phyloP scores from a whole-genome alignment of 2,329 filamentous ascomycete species.

The Penicillium sp. region DNA sequence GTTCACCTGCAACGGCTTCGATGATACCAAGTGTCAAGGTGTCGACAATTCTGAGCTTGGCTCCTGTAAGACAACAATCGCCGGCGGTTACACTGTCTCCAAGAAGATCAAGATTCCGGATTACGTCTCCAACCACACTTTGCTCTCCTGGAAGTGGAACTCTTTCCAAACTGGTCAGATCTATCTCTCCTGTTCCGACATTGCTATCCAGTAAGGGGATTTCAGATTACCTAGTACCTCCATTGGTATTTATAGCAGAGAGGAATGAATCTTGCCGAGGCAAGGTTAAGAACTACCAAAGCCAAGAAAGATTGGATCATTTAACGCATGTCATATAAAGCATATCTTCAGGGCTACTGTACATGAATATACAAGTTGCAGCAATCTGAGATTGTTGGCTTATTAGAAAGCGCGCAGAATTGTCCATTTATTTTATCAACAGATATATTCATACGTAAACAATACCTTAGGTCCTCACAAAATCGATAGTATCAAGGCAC shows the following conservation, averaged over 20 bases:
- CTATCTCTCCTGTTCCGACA: constrained; percentile 55
- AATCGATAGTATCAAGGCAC: not conserved
- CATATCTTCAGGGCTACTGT: not conserved
- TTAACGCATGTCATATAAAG: not conserved
- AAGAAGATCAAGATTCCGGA: constrained; percentile 53
- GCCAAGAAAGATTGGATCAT: not conserved
- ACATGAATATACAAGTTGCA: not conserved
- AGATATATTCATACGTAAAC: not conserved
- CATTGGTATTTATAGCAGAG: not conserved
- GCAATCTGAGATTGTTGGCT: not conserved
- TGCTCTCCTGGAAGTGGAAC: constrained; percentile 56
- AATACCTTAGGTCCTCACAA: not conserved
- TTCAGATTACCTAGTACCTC: not conserved
- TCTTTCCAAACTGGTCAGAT: constrained; percentile 55
- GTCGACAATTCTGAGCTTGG: constrained; percentile 46
- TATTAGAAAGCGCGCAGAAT: not conserved
- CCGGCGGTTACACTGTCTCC: constrained; percentile 54
- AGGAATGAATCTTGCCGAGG: not conserved
- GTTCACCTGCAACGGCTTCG: constrained; percentile 49
- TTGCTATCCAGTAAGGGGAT: constrained; percentile 40
- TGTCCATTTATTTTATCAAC: not conserved
- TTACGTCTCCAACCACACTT: constrained; percentile 50
- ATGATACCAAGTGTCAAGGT: constrained; percentile 37
- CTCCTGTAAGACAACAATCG: constrained; percentile 53
- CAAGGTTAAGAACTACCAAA: not conserved